Evolutionary conservation across 116 monocot species (phyloP), one percentile per base, ranked within the genome.

Genomic region (Dioscorea cayenensis): DNA sequence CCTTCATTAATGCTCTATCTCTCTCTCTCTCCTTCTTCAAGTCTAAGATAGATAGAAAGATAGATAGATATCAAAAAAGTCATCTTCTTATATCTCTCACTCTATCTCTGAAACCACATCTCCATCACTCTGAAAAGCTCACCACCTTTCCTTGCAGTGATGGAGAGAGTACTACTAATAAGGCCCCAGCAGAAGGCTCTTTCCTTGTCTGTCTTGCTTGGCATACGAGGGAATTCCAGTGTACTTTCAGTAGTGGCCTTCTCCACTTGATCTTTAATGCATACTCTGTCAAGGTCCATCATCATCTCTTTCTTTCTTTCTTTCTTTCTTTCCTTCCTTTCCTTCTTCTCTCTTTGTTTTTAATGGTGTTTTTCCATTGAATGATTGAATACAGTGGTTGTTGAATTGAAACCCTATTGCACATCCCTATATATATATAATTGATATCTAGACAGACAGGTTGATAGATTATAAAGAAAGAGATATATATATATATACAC

Each of bases 211-310:
- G 71, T 69, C 77, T 84, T 78, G 82, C 80, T 90, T 78, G 73
- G 60, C 78, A 80, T 68, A 78, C 82, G 73, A 78, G 82, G 87
- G 82, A 87, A 82, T 82, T 86, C 76, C 80, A 82, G 76, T 76
- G 90, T 90, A 84, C 88, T 78, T 81, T 77, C 69, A 72, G 72
- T 72, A 67, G 75, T 69, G 71, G 64, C 72, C 84, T 65, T 60
- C 67, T 70, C 65, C 19, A 28, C 28, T 75, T 48, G 11, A 38
- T 72, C 37, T 73, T 82, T 68, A 79, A 75, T 86, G 79, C 76
- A 66, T 51, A 72, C 11, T 43, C 11, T 43, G 43, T 43, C 43
- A 43, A 43, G 12, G 43, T 18, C 12, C 43, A 43, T 43, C 43
- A 43, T 43, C 43, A 10, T 43, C 43, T 6, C 7, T 6, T 6